phyloP scores from a whole-genome alignment of 257 asterid genomes.

The Scutellaria minor region DNA sequence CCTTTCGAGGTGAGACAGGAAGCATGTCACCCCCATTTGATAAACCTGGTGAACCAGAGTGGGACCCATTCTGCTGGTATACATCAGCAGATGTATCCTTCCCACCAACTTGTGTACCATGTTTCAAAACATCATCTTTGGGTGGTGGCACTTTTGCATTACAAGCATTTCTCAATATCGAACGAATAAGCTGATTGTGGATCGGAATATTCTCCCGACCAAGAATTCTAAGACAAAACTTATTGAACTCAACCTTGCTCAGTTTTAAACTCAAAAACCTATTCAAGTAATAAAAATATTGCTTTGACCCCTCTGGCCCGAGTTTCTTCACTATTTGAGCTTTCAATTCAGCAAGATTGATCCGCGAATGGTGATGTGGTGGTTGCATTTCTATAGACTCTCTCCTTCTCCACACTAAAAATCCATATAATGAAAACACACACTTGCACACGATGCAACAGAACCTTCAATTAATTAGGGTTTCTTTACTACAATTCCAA shows the following conservation, averaged over 20 bases:
- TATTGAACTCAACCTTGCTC: conserved; percentile 64
- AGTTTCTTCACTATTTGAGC: conserved; percentile 67
- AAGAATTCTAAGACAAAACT: conserved; percentile 60
- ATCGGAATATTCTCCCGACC: conserved; percentile 69
- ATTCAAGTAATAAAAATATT: conserved; percentile 61
- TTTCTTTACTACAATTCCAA: conserved; percentile 49
- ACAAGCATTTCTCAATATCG: conserved; percentile 68
- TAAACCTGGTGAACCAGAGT: conserved; percentile 47
- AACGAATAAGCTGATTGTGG: conserved; percentile 69
- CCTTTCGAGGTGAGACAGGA: conserved; percentile 67
- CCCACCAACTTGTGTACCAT: conserved; percentile 32
- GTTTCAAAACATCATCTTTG: conserved; percentile 41
- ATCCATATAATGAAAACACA: conserved; percentile 45
- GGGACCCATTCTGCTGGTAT: conserved; percentile 53
- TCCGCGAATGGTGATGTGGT: conserved; percentile 62
- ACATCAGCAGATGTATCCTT: conserved; percentile 41
- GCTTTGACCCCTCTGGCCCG: conserved; percentile 70
- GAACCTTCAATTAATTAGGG: conserved; percentile 53
- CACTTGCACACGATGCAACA: conserved; percentile 39
- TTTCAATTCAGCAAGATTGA: conserved; percentile 69
- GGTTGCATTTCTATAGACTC: conserved; percentile 59
- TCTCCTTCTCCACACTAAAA: conserved; percentile 36
- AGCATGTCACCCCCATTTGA: conserved; percentile 55
- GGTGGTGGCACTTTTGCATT: conserved; percentile 59
- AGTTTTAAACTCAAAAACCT: conserved; percentile 65